Base-by-base conservation (phyloP, 83 land plant species). In the Picea abies region DNA sequence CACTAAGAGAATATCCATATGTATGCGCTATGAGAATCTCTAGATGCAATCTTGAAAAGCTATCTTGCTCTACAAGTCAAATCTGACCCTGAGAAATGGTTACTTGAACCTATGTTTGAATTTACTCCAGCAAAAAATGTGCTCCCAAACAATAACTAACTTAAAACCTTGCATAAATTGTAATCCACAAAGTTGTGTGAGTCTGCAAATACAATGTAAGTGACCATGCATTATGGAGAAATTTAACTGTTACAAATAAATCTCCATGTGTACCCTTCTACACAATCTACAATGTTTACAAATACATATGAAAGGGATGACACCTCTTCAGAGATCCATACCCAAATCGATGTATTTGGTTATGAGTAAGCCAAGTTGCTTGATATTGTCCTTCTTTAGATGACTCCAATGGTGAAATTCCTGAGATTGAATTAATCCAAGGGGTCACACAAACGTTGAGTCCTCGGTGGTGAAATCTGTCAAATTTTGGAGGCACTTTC, bases 121-220 rank as follows among this genome's bases (percentile, higher is more conserved):
- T 70, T 70, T 70, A 70, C 62, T 82, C 83, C 84, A 82, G 22
- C 82, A 62, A 39, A 84, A 82, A 79, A 85, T 79, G 44, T 56
- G 68, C n/a, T 71, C 52, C 19, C 26, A 23, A 20, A 77, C 81
- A 60, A 70, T 82, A 41, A 79, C 60, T 41, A 79, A 78, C 78
- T 82, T 85, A 37, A 64, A 64, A 25, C 79, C 60, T 69, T 70
- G 78, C 22, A 63, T 37, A 70, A 70, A 7, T 37, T 44, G 37
- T 70, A 70, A 15, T 70, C 17, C 32, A 70, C 75, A 70, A 70
- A 70, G 44, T 70, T 70, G 75, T 16, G 37, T 37, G 75, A 32
- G 44, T 37, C 37, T 70, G 75, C 75, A 37, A 44, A 64, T 64
- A 64, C 67, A 41, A 37, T 9, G 20, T 5, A 8, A 63, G 29